Evolutionary conservation across 2,329 filamentous ascomycete genomes (phyloP), one percentile per base, ranked within the genome.

Genomic region (Venturia aucupariae): DNA sequence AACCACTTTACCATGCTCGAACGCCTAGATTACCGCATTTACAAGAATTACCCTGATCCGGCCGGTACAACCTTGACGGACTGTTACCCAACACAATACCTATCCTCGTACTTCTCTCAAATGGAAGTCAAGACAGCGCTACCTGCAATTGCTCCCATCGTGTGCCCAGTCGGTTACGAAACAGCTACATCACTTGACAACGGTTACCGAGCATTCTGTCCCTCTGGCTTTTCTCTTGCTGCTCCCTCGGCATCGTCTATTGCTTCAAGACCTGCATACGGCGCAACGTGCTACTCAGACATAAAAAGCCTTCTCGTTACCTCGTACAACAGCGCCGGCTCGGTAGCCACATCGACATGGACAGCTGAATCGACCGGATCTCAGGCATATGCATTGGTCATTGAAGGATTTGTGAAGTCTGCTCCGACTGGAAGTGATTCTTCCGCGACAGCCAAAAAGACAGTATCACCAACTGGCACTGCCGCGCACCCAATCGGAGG

Each of bases 201-300:
- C 24, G 70, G 70, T 27, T 73, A 73, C 60, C 66, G 70, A 19
- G 71, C 69, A 2, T 73, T 71, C 63, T 73, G 71, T 67, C 71
- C 70, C 13, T 69, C 65, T 69, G 71, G 67, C 59, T 69, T 69
- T 15, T 57, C 51, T n/a, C 51, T 57, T 19, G 51, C 51, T 7
- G 51, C 51, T 4, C 51, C 51, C 27, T 35, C 51, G 4, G 27
- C 30, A 19, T 57, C 51, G 2, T 35, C 30, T 2, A 38, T 62
- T 6, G 10, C 39, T 17, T 15, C 22, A 5, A 44, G 60, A 24
- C 60, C 60, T 3, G 60, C 41, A 3, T 62, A 62, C 15, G 60
- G 60, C 8, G 60, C 41, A 2, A 62, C 60, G 10, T 62, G 60
- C 24, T 62, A 62, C 42, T 46, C 39, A 3, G 60, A 62, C n/a